Base-by-base conservation (phyloP, 2,329 filamentous ascomycete species). In the Hyphodiscus sp. region DNA sequence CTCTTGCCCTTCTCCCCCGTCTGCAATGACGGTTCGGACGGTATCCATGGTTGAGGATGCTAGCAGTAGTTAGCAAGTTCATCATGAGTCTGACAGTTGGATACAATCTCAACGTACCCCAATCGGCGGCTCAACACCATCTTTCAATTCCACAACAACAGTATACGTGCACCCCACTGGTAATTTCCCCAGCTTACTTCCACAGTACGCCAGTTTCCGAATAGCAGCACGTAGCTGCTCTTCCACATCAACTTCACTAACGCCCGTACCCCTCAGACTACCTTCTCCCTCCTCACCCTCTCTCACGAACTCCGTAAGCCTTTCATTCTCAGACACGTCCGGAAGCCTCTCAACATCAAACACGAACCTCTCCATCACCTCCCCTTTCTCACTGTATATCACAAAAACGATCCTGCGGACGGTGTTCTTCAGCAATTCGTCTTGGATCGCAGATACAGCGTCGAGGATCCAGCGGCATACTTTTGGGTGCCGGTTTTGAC, bases 151-250 rank as follows among this genome's bases (percentile, higher is more conserved):
- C 42, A 92, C 78, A 0, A 84, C 85, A n/a, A 92, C 69, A 0
- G 86, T 89, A 68, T 88, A 92, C 0, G 85, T 87, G 67, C 86
- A 90, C 1, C 79, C 78, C 1, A 75, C 70, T 0, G 87, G 86
- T 20, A 91, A 66, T 0, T 76, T 69, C 0, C 69, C 71, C 57
- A 89, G 74, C 52, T 73, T 76, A 56, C 82, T 76, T 9, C 76
- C 81, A 2, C 80, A 77, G 54, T 82, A 78, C 0, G 81, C 78
- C 15, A 92, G 71, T 46, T 80, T 78, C 51, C 79, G 73, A 60
- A 92, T 72, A 0, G 82, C 82, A 1, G 80, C 87, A 23, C 88
- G 78, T 45, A 92, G 76, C 58, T 89, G 83, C 70, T 91, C 85
- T 49, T 88, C 80, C 6, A 92, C 74, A 65, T 91, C 81, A 0